Base-by-base conservation (phyloP, 495 filamentous ascomycete genomes). In the Xylaria nigripes region DNA sequence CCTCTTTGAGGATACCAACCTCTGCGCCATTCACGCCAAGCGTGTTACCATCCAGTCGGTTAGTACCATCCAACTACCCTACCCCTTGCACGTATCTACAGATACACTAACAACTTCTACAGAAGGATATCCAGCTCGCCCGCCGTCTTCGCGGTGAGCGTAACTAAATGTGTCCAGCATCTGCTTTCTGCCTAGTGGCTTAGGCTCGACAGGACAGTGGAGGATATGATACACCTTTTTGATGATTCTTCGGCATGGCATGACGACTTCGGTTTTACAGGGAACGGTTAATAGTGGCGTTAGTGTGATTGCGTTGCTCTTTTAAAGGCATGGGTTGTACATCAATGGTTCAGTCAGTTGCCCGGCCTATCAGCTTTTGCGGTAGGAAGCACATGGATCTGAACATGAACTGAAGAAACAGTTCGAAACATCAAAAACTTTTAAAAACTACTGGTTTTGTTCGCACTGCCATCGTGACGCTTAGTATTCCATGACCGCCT, bases 11-110 rank as follows among this genome's bases (percentile, higher is more conserved):
- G 93, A 97, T 76, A 98, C 93, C 89, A 98, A 97, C 84, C 77
- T 98, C 51, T 97, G 93, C 81, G 93, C 93, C 72, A 97, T 98
- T 82, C 93, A 98, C 83, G 93, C 93, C 82, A 97, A 98, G 91
- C 93, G 93, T 86, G 87, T 92, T 72, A 92, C 87, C 72, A 93
- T 91, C 77, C 86, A 90, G 76, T 82, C 78, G 56, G 71, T 74
- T 56, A 62, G 72, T 70, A 65, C 42, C n/a, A n/a, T 29, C 19
- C 45, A 19, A 47, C 32, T 6, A 38, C n/a, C 10, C 5, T 22
- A 22, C 1, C 16, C 22, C 24, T 9, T 2, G 6, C 15, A 44
- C 2, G 19, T n/a, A n/a, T 6, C 24, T 44, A 22, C 38, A 49
- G 18, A 54, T 40, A 9, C 60, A 47, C 72, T 78, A 71, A 77